A percentile compares a stretch with the other conserved stretches of the same genome.
Conservation (phyloP, 2,329 filamentous ascomycete genomes). For the Xylariales sp. region DNA sequence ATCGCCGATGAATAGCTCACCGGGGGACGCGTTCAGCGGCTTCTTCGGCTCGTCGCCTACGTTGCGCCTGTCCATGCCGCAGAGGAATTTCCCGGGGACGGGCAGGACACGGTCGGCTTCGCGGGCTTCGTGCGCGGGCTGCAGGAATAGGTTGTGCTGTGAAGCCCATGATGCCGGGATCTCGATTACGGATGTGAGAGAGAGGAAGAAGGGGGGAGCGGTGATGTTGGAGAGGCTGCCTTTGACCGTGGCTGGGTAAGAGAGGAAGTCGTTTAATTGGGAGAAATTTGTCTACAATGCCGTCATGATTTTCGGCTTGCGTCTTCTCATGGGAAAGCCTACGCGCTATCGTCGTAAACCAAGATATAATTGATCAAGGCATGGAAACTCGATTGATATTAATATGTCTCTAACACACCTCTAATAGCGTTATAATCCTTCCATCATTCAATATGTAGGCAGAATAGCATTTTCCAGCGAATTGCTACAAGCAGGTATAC, state of each 20-base stretch:
- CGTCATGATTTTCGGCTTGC: conserved; percentile 29
- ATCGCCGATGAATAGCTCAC: no score
- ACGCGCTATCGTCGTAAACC: background rate
- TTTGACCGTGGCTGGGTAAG: conserved; percentile 66
- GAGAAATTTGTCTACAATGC: conserved; percentile 45
- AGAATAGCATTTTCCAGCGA: background rate
- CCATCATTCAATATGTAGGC: background rate
- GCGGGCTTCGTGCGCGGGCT: conserved; percentile 55
- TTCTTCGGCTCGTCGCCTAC: conserved; percentile 60
- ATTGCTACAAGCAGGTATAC: background rate
- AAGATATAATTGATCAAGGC: background rate
- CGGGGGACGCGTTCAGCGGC: conserved; percentile 53
- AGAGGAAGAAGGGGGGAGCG: conserved; percentile 66
- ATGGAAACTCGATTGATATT: background rate
- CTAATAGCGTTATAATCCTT: background rate
- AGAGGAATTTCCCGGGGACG: conserved; percentile 62
- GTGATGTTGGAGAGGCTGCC: conserved; percentile 67
- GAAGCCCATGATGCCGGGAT: conserved; percentile 69
- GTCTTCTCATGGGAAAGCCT: background rate
- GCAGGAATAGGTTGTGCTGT: conserved; percentile 61
- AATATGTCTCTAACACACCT: background rate
- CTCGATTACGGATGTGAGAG: conserved; percentile 65
- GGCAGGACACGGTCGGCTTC: conserved; percentile 56
- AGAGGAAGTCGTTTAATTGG: conserved; percentile 49
- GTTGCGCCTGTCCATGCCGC: conserved; percentile 54